Conservation (phyloP, 768 basidiomycete species). For the Sistotremastrum niveocremeum region DNA sequence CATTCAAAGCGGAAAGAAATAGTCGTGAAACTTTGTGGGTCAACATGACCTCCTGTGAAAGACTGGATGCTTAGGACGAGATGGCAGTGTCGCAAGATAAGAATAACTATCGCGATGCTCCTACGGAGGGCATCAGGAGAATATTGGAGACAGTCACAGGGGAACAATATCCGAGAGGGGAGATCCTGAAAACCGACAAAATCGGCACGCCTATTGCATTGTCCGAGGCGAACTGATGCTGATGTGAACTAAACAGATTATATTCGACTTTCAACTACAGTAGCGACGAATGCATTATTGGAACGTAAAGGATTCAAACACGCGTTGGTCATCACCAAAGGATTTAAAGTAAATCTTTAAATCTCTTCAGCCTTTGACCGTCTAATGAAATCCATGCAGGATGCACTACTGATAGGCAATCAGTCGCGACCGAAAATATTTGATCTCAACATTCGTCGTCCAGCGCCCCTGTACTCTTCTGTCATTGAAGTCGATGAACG, state of each 20-base stretch:
- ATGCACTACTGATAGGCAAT: constrained; percentile 86
- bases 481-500: constrained; percentile 81
- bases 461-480: constrained; percentile 59
- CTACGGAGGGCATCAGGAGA: constrained; percentile 85
- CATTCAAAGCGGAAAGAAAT: constrained; percentile 52
- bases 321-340: constrained; percentile 80
- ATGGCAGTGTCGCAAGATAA: constrained; percentile 76
- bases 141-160: constrained; percentile 70
- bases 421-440: constrained; percentile 93
- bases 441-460: constrained; percentile 79
- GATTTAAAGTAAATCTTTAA: constrained; percentile 39
- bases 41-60: not conserved
- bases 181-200: constrained; percentile 58
- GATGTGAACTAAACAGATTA: constrained; percentile 42
- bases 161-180: constrained; percentile 50
- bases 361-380: not conserved
- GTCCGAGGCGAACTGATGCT: not conserved
- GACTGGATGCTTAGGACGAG: not conserved
- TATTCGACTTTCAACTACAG: constrained; percentile 85
- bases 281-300: constrained; percentile 90
- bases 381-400: constrained; percentile 18
- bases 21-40: constrained; percentile 80
- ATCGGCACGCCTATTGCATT: constrained; percentile 40
- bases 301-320: constrained; percentile 91
- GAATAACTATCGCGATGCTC: constrained; percentile 79